Evolutionary conservation across 805 yeast genomes (phyloP).

Genomic region (Starmerella apicola): DNA sequence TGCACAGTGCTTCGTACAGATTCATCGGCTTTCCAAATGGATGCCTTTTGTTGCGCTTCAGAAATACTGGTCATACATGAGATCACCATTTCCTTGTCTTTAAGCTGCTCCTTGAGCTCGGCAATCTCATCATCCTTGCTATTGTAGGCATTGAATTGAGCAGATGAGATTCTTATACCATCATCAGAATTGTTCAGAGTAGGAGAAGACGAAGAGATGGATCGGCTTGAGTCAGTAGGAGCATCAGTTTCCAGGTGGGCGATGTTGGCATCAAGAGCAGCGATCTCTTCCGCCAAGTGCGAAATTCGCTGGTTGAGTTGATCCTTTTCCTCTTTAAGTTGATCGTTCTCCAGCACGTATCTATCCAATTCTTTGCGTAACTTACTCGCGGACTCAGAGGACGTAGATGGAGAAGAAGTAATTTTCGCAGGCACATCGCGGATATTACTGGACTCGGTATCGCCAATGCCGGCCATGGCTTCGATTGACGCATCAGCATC

Average conservation of each 20-base stretch:
- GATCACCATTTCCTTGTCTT: constrained; percentile 11
- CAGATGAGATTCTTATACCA: too few species aligned
- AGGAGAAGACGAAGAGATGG: background rate
- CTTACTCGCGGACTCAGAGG: background rate
- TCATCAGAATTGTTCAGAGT: background rate
- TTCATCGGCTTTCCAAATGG: background rate
- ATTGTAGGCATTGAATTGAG: background rate
- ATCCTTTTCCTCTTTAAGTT: constrained; percentile 16
- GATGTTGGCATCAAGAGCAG: constrained; percentile 14
- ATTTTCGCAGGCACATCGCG: background rate
- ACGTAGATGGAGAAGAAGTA: background rate
- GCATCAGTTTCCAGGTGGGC: constrained; percentile 8
- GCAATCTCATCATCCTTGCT: constrained; percentile 40
- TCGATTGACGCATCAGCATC: constrained; percentile 21
- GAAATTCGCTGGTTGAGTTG: constrained; percentile 16
- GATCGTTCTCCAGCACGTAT: constrained; percentile 12
- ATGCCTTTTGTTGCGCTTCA: constrained; percentile 1
- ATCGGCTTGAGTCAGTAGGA: background rate
- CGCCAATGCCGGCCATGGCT: constrained; percentile 14
- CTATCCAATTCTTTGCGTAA: background rate
- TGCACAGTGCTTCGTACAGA: constrained; percentile 54
- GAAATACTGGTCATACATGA: constrained; percentile 6
- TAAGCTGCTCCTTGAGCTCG: constrained; percentile 40
- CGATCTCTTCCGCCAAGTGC: constrained; percentile 14
- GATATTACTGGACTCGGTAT: background rate